Evolutionary conservation across 2,329 filamentous ascomycete species (phyloP), one percentile per base, ranked within the genome.

Genomic region (Dactylella cylindrospora): DNA sequence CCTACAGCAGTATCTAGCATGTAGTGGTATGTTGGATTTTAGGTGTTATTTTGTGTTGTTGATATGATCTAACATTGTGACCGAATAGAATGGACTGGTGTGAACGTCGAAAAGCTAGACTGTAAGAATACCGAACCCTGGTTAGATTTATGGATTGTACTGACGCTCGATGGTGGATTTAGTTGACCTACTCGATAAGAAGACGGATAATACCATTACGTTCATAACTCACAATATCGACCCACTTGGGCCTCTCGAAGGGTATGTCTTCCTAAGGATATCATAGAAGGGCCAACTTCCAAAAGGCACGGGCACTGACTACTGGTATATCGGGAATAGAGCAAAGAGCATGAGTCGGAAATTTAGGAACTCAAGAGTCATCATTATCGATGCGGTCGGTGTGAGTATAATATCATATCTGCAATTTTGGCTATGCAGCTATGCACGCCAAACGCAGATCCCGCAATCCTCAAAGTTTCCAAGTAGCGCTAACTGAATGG

Each of bases 11-110:
- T 60, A 51, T 25, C 45, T 60, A 5, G 46, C 47, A 10, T 60
- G 54, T 22, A 51, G 31, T 22, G 54, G 54, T 60, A 46, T 28
- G 53, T 33, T 22, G 44, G n/a, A 59, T 60, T 51, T 51, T 41
- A 3, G 5, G 12, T 33, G 2, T 4, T n/a, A 2, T 23, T 7
- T 3, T 51, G 54, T 51, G 54, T 60, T 60, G 46, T 22, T 1
- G 13, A 8, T 4, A 19, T 6, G 17, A 12, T 29, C 53, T 50
- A 15, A 59, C 13, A 22, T 12, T 19, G 13, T 43, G 25, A 35
- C 17, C 10, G 29, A n/a, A 59, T 41, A 60, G 54, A 60, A 29
- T 60, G 54, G 54, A 46, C 32, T 31, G 54, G 45, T 28, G 54
- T 44, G 20, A 60, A 51, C 17, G 45, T 51, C 3, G 54, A 60